phyloP scores from a whole-genome alignment of 2,329 filamentous ascomycete species.

The Diaporthe longicolla region DNA sequence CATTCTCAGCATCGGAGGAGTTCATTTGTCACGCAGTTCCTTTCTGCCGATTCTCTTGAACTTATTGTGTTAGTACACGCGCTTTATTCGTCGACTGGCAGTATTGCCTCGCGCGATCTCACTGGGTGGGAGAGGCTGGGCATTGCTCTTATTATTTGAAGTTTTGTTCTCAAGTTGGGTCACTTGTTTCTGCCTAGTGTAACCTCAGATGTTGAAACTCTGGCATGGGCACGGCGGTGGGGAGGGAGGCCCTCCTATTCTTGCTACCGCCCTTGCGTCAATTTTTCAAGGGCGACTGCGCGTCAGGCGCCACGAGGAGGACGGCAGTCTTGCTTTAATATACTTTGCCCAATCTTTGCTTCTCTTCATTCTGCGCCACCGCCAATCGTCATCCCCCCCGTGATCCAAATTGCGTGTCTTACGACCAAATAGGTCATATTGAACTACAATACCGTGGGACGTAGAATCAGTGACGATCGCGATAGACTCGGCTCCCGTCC shows the following conservation, averaged over 20 bases:
- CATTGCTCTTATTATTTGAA: background rate
- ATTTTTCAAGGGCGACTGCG: constrained; percentile 5
- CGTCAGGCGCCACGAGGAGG: constrained; percentile 26
- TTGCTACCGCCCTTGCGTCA: constrained; percentile 14
- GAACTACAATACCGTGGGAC: background rate
- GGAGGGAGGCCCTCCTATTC: constrained; percentile 9
- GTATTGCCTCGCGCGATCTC: constrained; percentile 35
- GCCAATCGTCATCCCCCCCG: too few species aligned
- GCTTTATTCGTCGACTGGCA: constrained; percentile 33
- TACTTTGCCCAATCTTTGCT: constrained; percentile 29
- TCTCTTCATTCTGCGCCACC: background rate
- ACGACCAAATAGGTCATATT: background rate
- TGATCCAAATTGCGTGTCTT: background rate
- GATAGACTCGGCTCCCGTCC: background rate
- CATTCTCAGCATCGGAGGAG: constrained; percentile 44
- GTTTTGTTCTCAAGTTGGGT: background rate
- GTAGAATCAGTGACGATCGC: background rate
- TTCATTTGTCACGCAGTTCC: constrained; percentile 41
- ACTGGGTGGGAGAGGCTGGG: constrained; percentile 33
- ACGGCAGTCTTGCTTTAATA: constrained; percentile 39
- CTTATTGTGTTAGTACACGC: constrained; percentile 35
- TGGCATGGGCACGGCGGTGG: background rate
- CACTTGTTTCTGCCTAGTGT: constrained; percentile 15
- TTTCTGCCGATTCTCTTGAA: constrained; percentile 38
- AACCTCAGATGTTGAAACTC: constrained; percentile 2